A percentile compares a stretch with the other conserved stretches of the same genome.
Conservation (phyloP, 805 yeast species). For the Candida parachauliodes region DNA sequence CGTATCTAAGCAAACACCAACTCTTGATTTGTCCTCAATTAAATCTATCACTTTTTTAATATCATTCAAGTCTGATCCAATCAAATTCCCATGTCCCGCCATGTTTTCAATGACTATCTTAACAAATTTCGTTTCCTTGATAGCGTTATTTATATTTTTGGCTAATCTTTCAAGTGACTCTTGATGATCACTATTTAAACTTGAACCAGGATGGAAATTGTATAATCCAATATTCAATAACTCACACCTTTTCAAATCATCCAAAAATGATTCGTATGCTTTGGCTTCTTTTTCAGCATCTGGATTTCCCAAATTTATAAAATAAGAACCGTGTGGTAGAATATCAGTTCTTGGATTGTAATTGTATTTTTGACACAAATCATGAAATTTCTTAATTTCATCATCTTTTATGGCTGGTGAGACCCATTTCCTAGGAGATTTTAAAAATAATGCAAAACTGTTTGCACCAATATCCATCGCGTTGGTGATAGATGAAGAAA, state of each 20-base stretch:
- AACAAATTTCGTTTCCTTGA: slow-evolving; percentile 68
- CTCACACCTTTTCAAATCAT: slow-evolving; percentile 87
- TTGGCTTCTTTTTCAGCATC: slow-evolving; percentile 74
- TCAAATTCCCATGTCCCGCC: slow-evolving; percentile 95
- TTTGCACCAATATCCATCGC: slow-evolving; percentile 58
- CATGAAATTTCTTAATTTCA: slow-evolving; percentile 64
- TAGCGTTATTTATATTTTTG: slow-evolving; percentile 73
- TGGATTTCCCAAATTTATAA: slow-evolving; percentile 90
- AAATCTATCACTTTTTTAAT: slow-evolving; percentile 67
- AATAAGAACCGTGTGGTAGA: slow-evolving; percentile 92
- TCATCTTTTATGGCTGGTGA: slow-evolving; percentile 70
- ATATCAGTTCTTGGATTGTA: slow-evolving; percentile 76
- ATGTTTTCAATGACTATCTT: slow-evolving; percentile 90
- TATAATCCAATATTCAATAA: slow-evolving; percentile 77
- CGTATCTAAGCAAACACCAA: slow-evolving; percentile 96
- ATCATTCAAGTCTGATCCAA: slow-evolving; percentile 80
- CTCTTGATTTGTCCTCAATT: slow-evolving; percentile 75
- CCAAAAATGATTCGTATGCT: slow-evolving; percentile 74
- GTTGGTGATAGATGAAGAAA: slow-evolving; percentile 60
- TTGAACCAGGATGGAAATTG: slow-evolving; percentile 92
- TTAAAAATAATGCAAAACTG: slow-evolving; percentile 85
- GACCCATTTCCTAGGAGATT: slow-evolving; percentile 88
- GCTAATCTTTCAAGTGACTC: slow-evolving; percentile 71
- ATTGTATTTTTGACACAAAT: slow-evolving; percentile 56
- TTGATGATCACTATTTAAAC: slow-evolving; percentile 63